Conservation (phyloP, 2,329 filamentous ascomycete genomes). For the Nannizzia gypsea region DNA sequence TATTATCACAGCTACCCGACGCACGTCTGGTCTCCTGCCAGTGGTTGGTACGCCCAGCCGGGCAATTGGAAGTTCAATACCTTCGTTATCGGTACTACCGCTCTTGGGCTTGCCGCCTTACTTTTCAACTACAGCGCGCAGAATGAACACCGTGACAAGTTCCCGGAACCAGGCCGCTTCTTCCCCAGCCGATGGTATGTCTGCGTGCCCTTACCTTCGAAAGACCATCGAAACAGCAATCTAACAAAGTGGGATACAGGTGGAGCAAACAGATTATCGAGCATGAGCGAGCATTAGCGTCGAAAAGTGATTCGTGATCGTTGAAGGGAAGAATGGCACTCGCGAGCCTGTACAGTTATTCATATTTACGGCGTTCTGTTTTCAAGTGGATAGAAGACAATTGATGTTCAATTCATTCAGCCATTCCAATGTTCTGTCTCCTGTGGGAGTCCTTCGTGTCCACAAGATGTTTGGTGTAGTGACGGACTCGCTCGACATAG, state of each 20-base stretch:
- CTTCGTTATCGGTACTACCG: constrained; percentile 55
- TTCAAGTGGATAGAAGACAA: constrained; percentile 6
- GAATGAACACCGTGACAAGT: constrained; percentile 58
- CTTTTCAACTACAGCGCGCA: constrained; percentile 63
- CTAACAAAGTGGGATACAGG: constrained; percentile 30
- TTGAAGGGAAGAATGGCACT: not conserved
- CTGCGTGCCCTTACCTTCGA: not conserved
- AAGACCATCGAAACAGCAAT: constrained; percentile 18
- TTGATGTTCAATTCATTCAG: constrained; percentile 9
- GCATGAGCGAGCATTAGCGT: constrained; percentile 45
- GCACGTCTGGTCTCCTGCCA: constrained; percentile 97
- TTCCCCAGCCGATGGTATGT: constrained; percentile 73
- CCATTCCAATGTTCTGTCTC: not conserved
- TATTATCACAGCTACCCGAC: constrained; percentile 69
- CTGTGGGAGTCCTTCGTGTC: constrained; percentile 22
- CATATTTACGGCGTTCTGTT: constrained; percentile 1
- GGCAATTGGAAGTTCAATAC: constrained; percentile 94
- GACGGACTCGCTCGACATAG: constrained; percentile 34
- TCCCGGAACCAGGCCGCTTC: constrained; percentile 66
- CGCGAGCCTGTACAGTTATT: constrained; percentile 3
- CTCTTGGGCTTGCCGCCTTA: constrained; percentile 56
- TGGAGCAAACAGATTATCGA: constrained; percentile 63
- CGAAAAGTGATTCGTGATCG: constrained; percentile 8
- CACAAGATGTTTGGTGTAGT: constrained; percentile 34
- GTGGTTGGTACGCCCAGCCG: constrained; percentile 95